A percentile compares a stretch with the other conserved stretches of the same genome.
These are phyloP conservation scores for Phytophthora vignae DNA, from an alignment of 352 stramenopile species.

Conservation along the genomic window DNA sequence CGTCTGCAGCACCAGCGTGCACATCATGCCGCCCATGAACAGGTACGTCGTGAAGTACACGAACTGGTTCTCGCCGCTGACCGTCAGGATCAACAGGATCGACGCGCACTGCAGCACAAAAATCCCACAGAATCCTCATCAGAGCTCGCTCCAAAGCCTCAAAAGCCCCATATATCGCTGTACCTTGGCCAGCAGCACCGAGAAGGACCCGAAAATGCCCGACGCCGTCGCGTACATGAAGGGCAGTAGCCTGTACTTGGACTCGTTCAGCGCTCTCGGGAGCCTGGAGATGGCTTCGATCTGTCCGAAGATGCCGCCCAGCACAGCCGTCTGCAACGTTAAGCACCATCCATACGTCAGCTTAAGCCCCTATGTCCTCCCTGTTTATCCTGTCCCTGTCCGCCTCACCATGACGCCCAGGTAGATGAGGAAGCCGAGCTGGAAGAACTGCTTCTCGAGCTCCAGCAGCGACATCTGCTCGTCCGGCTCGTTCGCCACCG, in stretches of 20 bases:
- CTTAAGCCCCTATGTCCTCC: background rate
- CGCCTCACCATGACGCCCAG: constrained; percentile 72
- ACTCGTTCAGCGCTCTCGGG: constrained; percentile 58
- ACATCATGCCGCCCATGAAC: constrained; percentile 85
- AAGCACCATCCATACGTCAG: background rate
- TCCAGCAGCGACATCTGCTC: constrained; percentile 81
- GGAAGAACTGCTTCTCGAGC: constrained; percentile 83
- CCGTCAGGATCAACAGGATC: constrained; percentile 80
- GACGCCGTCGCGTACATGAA: constrained; percentile 87
- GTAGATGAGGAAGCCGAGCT: constrained; percentile 82
- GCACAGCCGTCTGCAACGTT: constrained; percentile 54
- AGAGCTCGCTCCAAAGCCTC: constrained; percentile 33
- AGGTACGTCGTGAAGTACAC: constrained; percentile 87
- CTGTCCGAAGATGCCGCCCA: constrained; percentile 76
- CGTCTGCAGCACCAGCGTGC: constrained; percentile 84
- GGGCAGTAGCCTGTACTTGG: constrained; percentile 70
- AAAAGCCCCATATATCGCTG: background rate
- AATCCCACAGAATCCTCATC: background rate
- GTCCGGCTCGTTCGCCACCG: constrained; percentile 82
- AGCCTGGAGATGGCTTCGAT: constrained; percentile 72
- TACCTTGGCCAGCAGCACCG: constrained; percentile 84
- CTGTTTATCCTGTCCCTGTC: constrained; percentile 16
- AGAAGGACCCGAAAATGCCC: constrained; percentile 87
- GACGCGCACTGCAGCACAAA: constrained; percentile 62
- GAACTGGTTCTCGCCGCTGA: constrained; percentile 87